Percentiles rank a stretch among this genome's conserved stretches.
These are phyloP conservation scores for Pseudofabraea citricarpa DNA, from an alignment of 2,329 filamentous ascomycete genomes.

Conservation along the genomic window DNA sequence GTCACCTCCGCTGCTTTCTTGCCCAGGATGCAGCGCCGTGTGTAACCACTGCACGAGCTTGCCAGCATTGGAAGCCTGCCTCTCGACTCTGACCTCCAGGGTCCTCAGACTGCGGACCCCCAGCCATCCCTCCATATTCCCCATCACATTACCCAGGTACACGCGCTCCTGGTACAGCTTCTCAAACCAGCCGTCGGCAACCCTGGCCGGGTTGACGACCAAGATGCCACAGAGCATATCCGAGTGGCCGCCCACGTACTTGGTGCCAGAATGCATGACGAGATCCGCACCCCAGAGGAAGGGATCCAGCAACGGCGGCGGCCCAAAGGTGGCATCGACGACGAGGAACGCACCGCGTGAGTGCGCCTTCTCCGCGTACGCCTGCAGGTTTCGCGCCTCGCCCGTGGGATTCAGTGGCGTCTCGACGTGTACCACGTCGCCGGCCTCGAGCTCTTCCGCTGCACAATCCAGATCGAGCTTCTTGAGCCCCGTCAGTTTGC, in stretches of 20 bases:
- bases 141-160: constrained; percentile 80
- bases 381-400: constrained; percentile 66
- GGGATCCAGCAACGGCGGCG: constrained; percentile 83
- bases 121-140: constrained; percentile 86
- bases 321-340: constrained; percentile 89
- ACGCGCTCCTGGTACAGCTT: constrained; percentile 64
- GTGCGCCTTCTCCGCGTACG: constrained; percentile 70
- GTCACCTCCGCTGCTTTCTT: constrained; percentile 3
- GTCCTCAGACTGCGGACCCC: constrained; percentile 83
- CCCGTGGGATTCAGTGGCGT: constrained; percentile 92
- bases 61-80: constrained; percentile 69
- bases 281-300: constrained; percentile 77
- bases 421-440: constrained; percentile 87
- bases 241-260: constrained; percentile 94
- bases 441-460: constrained; percentile 60
- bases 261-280: constrained; percentile 89
- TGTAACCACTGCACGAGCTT: constrained; percentile 68
- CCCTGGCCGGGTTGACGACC: constrained; percentile 50
- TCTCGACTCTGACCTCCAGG: constrained; percentile 72
- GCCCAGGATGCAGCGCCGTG: constrained; percentile 22
- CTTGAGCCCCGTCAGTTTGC: constrained; percentile 70
- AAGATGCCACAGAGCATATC: constrained; percentile 89
- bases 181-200: constrained; percentile 50
- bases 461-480: constrained; percentile 68
- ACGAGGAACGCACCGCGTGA: constrained; percentile 68